Percentiles rank a stretch among this genome's conserved stretches.
Evolutionary conservation across 2,329 filamentous ascomycete genomes (phyloP).

Genomic region (Epichloe elymi): DNA sequence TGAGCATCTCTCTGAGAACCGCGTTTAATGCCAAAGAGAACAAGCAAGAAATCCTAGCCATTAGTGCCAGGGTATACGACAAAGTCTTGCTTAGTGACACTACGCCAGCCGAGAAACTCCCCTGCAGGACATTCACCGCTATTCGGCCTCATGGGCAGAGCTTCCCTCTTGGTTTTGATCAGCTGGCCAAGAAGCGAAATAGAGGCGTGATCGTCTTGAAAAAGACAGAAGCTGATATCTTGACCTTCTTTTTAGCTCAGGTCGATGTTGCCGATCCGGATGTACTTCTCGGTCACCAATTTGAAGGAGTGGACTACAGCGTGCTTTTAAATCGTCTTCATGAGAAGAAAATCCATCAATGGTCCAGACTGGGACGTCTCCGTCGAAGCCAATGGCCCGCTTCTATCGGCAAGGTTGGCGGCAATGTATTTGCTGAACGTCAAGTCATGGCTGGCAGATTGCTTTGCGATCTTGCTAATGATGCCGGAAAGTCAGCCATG

Average conservation of each 20-base stretch:
- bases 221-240: slow-evolving; percentile 71
- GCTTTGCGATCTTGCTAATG: slow-evolving; percentile 88
- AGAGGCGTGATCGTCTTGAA: slow-evolving; percentile 67
- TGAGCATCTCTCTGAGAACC: slow-evolving; percentile 85
- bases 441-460: slow-evolving; percentile 80
- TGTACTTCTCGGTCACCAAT: slow-evolving; percentile 81
- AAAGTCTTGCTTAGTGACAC: slow-evolving; percentile 79
- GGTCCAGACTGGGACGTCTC: slow-evolving; percentile 84
- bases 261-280: slow-evolving; percentile 84
- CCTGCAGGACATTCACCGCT: slow-evolving; percentile 81
- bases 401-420: slow-evolving; percentile 71
- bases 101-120: slow-evolving; percentile 75
- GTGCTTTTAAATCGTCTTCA: slow-evolving; percentile 75
- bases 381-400: slow-evolving; percentile 77
- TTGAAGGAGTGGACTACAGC: slow-evolving; percentile 96
- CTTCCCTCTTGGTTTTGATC: slow-evolving; percentile 81
- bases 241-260: slow-evolving; percentile 81
- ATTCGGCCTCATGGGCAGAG: slow-evolving; percentile 65
- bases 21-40: slow-evolving; percentile 83
- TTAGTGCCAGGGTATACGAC: slow-evolving; percentile 86
- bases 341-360: slow-evolving; percentile 83
- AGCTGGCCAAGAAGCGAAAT: slow-evolving; percentile 56
- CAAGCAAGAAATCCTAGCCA: slow-evolving; percentile 88
- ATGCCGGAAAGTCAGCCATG: slow-evolving; percentile 95
- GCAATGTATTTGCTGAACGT: slow-evolving; percentile 85